phyloP scores from a whole-genome alignment of 805 yeast species.

The Limtongia smithiae region DNA sequence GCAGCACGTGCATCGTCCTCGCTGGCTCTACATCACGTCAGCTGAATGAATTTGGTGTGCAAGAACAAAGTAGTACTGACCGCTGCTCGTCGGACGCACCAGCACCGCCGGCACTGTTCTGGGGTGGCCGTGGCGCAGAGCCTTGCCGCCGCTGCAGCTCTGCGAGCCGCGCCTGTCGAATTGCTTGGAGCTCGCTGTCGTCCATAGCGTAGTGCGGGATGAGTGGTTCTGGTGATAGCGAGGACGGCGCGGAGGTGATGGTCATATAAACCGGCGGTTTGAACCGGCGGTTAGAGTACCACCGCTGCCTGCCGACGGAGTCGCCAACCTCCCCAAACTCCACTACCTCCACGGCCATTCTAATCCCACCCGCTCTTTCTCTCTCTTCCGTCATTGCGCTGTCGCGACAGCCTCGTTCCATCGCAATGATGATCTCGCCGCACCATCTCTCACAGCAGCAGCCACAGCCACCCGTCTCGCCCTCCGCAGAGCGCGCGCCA shows the following conservation, averaged over 20 bases:
- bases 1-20: constrained; percentile 26
- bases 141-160: constrained; percentile 59
- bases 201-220: constrained; percentile 51
- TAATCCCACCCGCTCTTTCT: neutral
- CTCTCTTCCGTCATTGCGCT: too few species aligned
- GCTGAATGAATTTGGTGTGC: too few species aligned
- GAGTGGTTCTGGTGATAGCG: neutral
- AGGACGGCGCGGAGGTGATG: too few species aligned
- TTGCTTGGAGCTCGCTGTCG: constrained; percentile 80
- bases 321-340: neutral
- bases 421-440: neutral
- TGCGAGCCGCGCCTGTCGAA: constrained; percentile 85
- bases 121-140: too few species aligned
- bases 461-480: neutral
- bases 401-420: too few species aligned
- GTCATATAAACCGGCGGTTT: too few species aligned
- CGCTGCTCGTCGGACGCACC: constrained; percentile 3
- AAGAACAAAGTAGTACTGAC: too few species aligned
- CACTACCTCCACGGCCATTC: neutral
- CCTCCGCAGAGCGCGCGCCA: neutral
- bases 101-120: constrained; percentile 14
- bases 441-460: neutral
- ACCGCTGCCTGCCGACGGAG: neutral
- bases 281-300: neutral
- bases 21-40: constrained; percentile 3